phyloP scores from a whole-genome alignment of 1,284 basidiomycete species.

The Thecaphora thlaspeos region DNA sequence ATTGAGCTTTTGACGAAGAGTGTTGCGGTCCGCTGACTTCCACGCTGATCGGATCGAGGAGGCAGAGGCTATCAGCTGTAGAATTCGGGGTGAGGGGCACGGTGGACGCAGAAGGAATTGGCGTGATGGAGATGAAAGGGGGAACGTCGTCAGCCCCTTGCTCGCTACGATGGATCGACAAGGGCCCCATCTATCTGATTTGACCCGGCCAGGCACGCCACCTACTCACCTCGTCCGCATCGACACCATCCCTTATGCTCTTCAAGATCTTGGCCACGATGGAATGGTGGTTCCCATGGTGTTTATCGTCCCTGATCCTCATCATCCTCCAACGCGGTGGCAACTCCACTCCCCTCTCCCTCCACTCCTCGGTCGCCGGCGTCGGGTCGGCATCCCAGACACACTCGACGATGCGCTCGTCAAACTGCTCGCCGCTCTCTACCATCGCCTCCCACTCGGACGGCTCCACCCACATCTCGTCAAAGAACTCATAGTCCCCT shows the following conservation, averaged over 20 bases:
- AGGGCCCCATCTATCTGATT: no score
- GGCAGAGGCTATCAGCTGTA: conserved; percentile 29
- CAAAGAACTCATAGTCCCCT: conserved; percentile 75
- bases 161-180: no score
- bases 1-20: not conserved
- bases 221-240: conserved; percentile 31
- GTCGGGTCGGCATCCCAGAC: conserved; percentile 70
- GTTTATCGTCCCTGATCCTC: conserved; percentile 54
- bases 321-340: conserved; percentile 53
- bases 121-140: not conserved
- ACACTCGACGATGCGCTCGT: conserved; percentile 91
- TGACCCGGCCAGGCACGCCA: not conserved
- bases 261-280: conserved; percentile 50
- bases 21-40: conserved; percentile 40
- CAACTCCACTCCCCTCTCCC: conserved; percentile 12
- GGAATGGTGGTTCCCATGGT: conserved; percentile 49
- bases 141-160: no score
- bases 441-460: conserved; percentile 95
- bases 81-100: not conserved
- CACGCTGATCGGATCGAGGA: conserved; percentile 45
- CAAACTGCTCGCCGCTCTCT: conserved; percentile 76
- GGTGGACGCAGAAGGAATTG: not conserved
- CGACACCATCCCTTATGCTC: conserved; percentile 53
- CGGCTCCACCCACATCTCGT: conserved; percentile 80
- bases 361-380: conserved; percentile 24